These are phyloP conservation scores for Crepidotus sp. DNA, from an alignment of 1,284 basidiomycete species.

Conservation along the genomic window DNA sequence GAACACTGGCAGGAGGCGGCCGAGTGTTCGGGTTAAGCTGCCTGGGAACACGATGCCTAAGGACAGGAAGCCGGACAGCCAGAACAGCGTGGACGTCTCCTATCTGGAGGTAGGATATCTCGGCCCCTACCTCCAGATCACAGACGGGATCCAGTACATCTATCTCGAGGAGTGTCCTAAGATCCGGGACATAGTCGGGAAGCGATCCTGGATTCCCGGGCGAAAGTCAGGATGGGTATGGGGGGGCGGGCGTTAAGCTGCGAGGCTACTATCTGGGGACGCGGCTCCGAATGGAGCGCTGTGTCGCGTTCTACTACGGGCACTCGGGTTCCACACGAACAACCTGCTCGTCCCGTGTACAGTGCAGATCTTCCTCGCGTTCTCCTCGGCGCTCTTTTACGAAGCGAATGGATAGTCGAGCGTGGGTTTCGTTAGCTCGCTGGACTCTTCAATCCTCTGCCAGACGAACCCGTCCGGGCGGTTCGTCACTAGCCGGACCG, in stretches of 20 bases:
- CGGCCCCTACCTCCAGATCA: slow-evolving; percentile 98
- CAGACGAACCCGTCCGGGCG: slow-evolving; percentile 64
- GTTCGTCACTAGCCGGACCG: slow-evolving; percentile 65
- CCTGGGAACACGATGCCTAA: slow-evolving; percentile 98
- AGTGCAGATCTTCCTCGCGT: slow-evolving; percentile 85
- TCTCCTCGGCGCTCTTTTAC: background rate
- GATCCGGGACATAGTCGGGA: slow-evolving; percentile 95
- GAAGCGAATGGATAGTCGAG: slow-evolving; percentile 28
- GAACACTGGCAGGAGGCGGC: slow-evolving; percentile 80
- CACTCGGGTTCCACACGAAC: slow-evolving; percentile 99
- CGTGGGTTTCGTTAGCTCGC: slow-evolving; percentile 89
- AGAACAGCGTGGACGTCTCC: slow-evolving; percentile 99
- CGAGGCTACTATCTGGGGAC: slow-evolving; percentile 98
- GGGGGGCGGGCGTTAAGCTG: slow-evolving; percentile 99
- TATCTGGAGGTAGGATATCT: too few species aligned
- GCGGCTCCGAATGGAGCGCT: slow-evolving; percentile 96
- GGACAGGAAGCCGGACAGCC: slow-evolving; percentile 99
- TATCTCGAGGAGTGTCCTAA: slow-evolving; percentile 99
- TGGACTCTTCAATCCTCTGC: slow-evolving; percentile 81
- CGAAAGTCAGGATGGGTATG: slow-evolving; percentile 99
- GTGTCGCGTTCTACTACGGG: slow-evolving; percentile 99
- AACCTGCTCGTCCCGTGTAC: slow-evolving; percentile 97
- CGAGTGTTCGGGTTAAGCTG: slow-evolving; percentile 98
- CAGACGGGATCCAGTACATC: slow-evolving; percentile 99
- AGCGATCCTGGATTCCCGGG: slow-evolving; percentile 99